Evolutionary conservation across 805 yeast genomes (phyloP), one percentile per base, ranked within the genome.

Genomic region (Myxozyma geophila): DNA sequence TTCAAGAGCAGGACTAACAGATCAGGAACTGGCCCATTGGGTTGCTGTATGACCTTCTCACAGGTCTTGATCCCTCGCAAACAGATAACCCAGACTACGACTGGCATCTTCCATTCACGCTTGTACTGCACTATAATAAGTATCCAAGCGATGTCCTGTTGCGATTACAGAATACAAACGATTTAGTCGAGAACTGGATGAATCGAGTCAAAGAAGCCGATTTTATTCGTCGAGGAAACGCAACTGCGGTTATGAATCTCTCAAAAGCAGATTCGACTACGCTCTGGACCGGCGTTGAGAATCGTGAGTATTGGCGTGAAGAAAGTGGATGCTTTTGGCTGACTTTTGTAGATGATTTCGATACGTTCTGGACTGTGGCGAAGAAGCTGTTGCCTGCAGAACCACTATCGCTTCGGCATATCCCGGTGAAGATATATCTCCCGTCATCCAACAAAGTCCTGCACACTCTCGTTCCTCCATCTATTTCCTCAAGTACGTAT

Each of bases 191-290:
- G 56, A 81, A 83, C 55, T 87, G 95, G 87, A 77, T 86, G 64
- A 92, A 93, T 72, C 91, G 86, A 63, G 76, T 91, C 73, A 93
- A 95, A 71, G 98, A 93, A 72, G 83, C 91, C 4, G 85, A 91
- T 70, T 90, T 81, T 71, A 84, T 91, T 0, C 74, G 89, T 43
- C 85, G 87, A 67, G 96, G 96, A 0, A 82, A 85, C n/a, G 82
- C 96, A 6, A 90, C 88, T 65, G 82, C 85, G 1, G 83, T 93
- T n/a, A 88, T 93, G 96, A 80, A 81, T 33, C 76, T 93, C 59
- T 83, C 95, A 6, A 86, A 84, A 64, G 80, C 79, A 0, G 87
- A 87, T 57, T 82, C 93, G 0, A 75, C 78, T 28, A 71, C 72
- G 0, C 77, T 91, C 54, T 89, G 92, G 89, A 68, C 77, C 0